phyloP scores from a whole-genome alignment of 345 rosid genomes.

The Tarenaya hassleriana region DNA sequence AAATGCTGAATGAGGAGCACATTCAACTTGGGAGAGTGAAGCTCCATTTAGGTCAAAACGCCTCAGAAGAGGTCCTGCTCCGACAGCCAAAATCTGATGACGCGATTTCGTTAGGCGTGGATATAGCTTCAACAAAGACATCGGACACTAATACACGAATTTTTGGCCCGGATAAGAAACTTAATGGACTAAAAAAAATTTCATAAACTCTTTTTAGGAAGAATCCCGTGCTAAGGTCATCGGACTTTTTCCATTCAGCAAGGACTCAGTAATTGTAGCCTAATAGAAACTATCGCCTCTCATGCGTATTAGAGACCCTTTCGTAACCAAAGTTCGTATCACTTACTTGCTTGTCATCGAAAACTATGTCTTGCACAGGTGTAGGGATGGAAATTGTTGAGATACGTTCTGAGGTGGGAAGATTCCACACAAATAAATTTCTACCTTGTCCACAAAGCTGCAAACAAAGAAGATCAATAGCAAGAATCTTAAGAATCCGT shows the following conservation, averaged over 20 bases:
- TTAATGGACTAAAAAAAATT: neutral
- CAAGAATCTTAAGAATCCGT: conserved; percentile 1
- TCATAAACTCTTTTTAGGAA: neutral
- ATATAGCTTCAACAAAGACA: neutral
- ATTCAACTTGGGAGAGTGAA: conserved; percentile 67
- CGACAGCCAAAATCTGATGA: conserved; percentile 78
- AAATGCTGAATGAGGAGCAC: conserved; percentile 80
- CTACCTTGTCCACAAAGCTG: conserved; percentile 79
- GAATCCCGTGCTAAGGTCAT: too few relatives aligned
- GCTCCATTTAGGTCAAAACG: conserved; percentile 70
- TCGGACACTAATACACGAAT: neutral
- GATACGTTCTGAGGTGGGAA: conserved; percentile 78
- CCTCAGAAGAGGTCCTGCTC: conserved; percentile 67
- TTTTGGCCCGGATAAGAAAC: neutral
- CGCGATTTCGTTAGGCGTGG: conserved; percentile 17
- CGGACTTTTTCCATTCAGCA: too few relatives aligned
- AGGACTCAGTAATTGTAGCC: conserved; percentile 5
- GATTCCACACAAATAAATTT: conserved; percentile 71
- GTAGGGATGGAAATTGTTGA: conserved; percentile 43
- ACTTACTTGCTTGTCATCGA: conserved; percentile 77
- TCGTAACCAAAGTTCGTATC: conserved; percentile 1
- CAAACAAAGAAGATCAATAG: conserved; percentile 14
- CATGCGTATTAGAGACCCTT: conserved; percentile 1
- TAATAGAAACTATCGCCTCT: neutral
- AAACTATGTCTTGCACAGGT: conserved; percentile 59